These are phyloP conservation scores for Herpetomonas muscarum DNA, from an alignment of 208 protist species.

Conservation along the genomic window DNA sequence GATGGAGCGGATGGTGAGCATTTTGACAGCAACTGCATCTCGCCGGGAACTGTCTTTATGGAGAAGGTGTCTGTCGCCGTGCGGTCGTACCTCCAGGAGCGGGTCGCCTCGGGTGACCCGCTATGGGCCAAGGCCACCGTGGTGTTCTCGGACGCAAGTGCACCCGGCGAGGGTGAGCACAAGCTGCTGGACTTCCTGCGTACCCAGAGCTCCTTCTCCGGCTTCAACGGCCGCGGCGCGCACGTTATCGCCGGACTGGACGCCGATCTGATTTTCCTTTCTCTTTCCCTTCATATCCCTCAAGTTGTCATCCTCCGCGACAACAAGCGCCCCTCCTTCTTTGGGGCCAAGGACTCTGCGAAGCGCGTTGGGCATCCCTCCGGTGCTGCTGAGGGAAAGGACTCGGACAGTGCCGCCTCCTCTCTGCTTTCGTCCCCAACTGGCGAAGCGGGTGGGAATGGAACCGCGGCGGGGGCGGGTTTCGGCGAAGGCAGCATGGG, in stretches of 20 bases:
- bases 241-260: constrained; percentile 99
- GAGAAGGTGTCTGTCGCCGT: constrained; percentile 69
- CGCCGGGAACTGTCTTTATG: constrained; percentile 99
- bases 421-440: no score
- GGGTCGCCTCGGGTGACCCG: constrained; percentile 42
- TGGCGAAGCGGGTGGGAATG: background rate
- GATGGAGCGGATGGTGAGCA: constrained; percentile 19
- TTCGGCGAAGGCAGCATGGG: background rate
- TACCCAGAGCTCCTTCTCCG: constrained; percentile 65
- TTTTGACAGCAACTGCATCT: constrained; percentile 99
- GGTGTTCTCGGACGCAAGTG: constrained; percentile 91
- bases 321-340: constrained; percentile 33
- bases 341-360: constrained; percentile 18
- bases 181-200: constrained; percentile 91
- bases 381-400: no score
- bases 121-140: constrained; percentile 87
- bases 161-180: constrained; percentile 97
- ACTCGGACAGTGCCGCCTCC: no score
- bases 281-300: constrained; percentile 93
- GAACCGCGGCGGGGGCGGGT: background rate
- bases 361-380: no score
- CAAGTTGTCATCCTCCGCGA: constrained; percentile 92
- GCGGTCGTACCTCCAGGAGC: constrained; percentile 72
- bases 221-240: constrained; percentile 62
- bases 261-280: constrained; percentile 98